Base-by-base conservation (phyloP, 306 rosid species). In the Canavalia ensiformis region DNA sequence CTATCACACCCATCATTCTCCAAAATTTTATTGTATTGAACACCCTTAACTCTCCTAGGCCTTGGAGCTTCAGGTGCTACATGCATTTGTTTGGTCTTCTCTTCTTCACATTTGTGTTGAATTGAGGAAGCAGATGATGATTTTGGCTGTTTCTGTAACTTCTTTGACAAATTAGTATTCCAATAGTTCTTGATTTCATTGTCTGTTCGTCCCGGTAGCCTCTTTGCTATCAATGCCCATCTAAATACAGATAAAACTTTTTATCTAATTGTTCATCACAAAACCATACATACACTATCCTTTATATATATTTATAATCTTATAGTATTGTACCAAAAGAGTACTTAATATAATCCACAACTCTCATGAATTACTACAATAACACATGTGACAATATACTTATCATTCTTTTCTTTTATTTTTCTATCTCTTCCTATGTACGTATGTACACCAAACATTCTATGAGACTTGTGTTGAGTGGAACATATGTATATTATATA, bases 181-280 rank as follows among this genome's bases (percentile, higher is more conserved):
- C 97, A 92, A 12, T 90, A 89, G 59, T 92, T 92, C 73, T 92
- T 92, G 46, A 92, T 89, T 89, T 92, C 97, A 84, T 90, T 92
- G 87, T 92, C 95, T 78, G 97, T 92, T 91, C 97, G 89, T 80
- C 97, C 95, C 0, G 97, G 97, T 44, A 92, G 87, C 82, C 95
- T 88, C 71, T 89, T 92, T 4, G 97, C 97, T 59, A 92, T 92
- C 83, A 92, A 67, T 13, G 94, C 87, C 95, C 97, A 92, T 84
- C 97, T 92, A 74, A 42, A 81, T 18, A 45, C 8, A 45, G 1
- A 45, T 12, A 33, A 55, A 59, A 47, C 35, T 12, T 31, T 78
- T 50, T 12, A 8, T 39, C 4, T 44, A 13, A 33, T 41, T 57
- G n/a, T 73, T 54, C 2, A 39, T 66, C 45, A 28, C 55, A 3